Conservation (phyloP, 1,284 basidiomycete genomes). For the Meira miltonrushii region DNA sequence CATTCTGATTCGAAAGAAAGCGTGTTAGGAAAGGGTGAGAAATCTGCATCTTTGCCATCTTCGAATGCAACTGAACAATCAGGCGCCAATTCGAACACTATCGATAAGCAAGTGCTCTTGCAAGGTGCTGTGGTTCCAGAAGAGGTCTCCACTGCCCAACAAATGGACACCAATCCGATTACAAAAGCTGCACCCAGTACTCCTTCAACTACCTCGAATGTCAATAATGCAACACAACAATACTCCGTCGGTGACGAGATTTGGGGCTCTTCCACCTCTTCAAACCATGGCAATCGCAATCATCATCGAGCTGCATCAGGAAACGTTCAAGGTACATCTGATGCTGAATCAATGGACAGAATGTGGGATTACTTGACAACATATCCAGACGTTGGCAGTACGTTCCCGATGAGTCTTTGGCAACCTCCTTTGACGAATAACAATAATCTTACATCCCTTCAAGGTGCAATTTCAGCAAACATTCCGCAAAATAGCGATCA, state of each 20-base stretch:
- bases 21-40: not conserved
- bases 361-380: slow-evolving; percentile 11
- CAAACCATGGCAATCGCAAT: not conserved
- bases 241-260: slow-evolving; percentile 6
- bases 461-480: not conserved
- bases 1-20: not conserved
- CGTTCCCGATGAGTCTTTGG: slow-evolving; percentile 6
- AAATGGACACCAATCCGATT: not conserved
- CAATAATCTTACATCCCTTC: not conserved
- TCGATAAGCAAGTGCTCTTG: not conserved
- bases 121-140: not conserved
- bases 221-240: slow-evolving; percentile 3
- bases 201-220: not conserved
- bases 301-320: not conserved
- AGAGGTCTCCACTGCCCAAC: not conserved
- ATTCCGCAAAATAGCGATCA: not conserved
- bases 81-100: too few relatives aligned
- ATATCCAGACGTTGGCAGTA: slow-evolving; percentile 4
- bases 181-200: not conserved
- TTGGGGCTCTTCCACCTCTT: not conserved
- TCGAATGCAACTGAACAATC: not conserved
- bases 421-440: not conserved
- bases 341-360: slow-evolving; percentile 5
- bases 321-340: slow-evolving; percentile 1
- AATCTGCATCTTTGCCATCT: not conserved